Evolutionary conservation across 2,329 filamentous ascomycete genomes (phyloP).

Genomic region (Cladosporium phlei): DNA sequence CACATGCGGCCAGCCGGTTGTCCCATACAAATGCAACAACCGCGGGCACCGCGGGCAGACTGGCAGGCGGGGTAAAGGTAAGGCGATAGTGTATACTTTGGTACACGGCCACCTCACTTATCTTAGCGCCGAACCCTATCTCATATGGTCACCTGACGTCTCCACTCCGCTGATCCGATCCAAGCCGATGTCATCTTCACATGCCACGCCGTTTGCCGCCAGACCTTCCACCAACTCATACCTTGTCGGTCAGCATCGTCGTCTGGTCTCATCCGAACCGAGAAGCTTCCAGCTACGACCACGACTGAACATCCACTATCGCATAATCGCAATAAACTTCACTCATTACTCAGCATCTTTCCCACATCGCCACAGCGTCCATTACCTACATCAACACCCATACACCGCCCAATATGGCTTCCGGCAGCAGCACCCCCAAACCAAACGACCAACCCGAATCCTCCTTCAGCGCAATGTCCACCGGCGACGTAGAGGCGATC

Average conservation of each 20-base stretch:
- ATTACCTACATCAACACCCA: background rate
- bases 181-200: constrained; percentile 1
- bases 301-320: background rate
- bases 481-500: constrained; percentile 75
- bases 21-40: too few species aligned
- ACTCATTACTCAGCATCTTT: constrained; percentile 7
- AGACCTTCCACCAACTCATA: background rate
- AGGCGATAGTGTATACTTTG: too few species aligned
- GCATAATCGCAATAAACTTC: background rate
- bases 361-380: constrained; percentile 6
- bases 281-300: constrained; percentile 7
- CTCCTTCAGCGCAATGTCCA: constrained; percentile 68
- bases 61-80: too few species aligned
- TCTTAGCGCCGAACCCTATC: background rate
- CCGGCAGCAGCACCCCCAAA: constrained; percentile 42
- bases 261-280: background rate
- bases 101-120: too few species aligned
- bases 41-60: too few species aligned
- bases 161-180: constrained; percentile 2
- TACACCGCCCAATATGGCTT: constrained; percentile 32
- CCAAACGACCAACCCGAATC: constrained; percentile 32
- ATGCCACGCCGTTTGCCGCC: constrained; percentile 5
- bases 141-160: background rate
- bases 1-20: too few species aligned
- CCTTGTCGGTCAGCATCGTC: constrained; percentile 5